Conservation (phyloP, 345 rosid genomes). For the Cochlearia excelsa region DNA sequence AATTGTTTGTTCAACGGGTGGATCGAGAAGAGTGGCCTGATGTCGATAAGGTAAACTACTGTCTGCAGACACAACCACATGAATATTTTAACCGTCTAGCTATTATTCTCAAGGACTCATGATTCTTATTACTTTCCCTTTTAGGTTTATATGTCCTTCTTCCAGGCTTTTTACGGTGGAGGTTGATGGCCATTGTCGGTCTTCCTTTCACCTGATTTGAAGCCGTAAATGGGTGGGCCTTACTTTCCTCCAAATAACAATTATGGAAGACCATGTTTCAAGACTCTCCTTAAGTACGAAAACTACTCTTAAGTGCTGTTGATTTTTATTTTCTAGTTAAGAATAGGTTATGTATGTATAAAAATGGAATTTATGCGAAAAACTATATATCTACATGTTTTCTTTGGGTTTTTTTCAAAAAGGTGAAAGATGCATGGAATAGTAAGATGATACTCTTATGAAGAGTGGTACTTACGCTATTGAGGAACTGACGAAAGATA, state of each 20-base stretch:
- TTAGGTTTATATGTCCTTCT: constrained; percentile 92
- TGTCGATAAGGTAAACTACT: constrained; percentile 80
- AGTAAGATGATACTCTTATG: constrained; percentile 61
- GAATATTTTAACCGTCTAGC: background rate
- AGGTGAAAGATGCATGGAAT: constrained; percentile 85
- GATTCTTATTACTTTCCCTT: constrained; percentile 7
- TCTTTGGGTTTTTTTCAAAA: constrained; percentile 44
- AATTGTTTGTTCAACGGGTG: constrained; percentile 50
- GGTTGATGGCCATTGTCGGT: constrained; percentile 96
- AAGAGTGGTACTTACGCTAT: constrained; percentile 82
- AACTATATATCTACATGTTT: background rate
- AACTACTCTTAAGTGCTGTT: background rate
- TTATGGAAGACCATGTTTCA: constrained; percentile 90
- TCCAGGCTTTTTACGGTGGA: constrained; percentile 82
- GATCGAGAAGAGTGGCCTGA: constrained; percentile 97
- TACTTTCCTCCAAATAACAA: constrained; percentile 46
- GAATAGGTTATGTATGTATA: background rate
- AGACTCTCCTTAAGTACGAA: constrained; percentile 66
- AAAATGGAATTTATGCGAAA: background rate
- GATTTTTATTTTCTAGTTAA: background rate
- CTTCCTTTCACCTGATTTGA: constrained; percentile 90
- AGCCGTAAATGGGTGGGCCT: constrained; percentile 63
- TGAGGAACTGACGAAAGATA: constrained; percentile 81
- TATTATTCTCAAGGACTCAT: background rate
- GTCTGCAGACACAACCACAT: background rate